A percentile compares a stretch with the other conserved stretches of the same genome.
Conservation (phyloP, 345 rosid species). For the Aquilaria yunnanensis region DNA sequence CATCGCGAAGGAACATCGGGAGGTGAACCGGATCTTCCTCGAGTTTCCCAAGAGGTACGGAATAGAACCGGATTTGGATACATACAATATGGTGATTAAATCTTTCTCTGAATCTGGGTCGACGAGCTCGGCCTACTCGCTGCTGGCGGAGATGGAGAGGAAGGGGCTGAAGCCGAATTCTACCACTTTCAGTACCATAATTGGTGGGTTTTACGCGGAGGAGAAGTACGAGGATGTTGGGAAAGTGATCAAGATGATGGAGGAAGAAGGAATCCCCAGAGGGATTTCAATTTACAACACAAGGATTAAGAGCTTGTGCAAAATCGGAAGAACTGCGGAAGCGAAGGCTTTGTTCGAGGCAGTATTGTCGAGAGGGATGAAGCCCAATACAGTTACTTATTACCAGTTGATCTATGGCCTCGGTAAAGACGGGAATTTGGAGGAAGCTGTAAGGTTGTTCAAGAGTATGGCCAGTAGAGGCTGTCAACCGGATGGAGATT, state of each 20-base stretch:
- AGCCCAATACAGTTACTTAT: constrained; percentile 42
- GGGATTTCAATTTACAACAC: constrained; percentile 48
- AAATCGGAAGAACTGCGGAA: constrained; percentile 42
- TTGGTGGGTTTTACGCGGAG: constrained; percentile 68
- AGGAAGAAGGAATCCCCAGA: constrained; percentile 26
- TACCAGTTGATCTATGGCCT: constrained; percentile 69
- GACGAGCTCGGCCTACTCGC: constrained; percentile 52
- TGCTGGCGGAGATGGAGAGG: constrained; percentile 73
- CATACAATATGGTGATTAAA: constrained; percentile 55
- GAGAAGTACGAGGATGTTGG: constrained; percentile 69
- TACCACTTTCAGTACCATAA: constrained; percentile 39
- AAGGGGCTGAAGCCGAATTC: constrained; percentile 44
- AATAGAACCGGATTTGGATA: constrained; percentile 57
- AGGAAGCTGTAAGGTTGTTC: constrained; percentile 64
- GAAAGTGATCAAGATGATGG: constrained; percentile 58
- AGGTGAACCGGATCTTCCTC: constrained; percentile 54
- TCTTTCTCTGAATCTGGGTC: constrained; percentile 64
- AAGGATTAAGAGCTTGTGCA: constrained; percentile 70
- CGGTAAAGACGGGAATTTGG: constrained; percentile 52
- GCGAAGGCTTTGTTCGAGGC: constrained; percentile 57
- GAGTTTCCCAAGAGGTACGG: constrained; percentile 50
- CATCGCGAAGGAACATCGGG: constrained; percentile 47
- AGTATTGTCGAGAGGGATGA: constrained; percentile 39
- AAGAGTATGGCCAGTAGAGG: constrained; percentile 48
- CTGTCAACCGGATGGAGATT: constrained; percentile 35